Evolutionary conservation across 305 asterid species (phyloP), one percentile per base, ranked within the genome.

Genomic region (Fraxinus paxiana): DNA sequence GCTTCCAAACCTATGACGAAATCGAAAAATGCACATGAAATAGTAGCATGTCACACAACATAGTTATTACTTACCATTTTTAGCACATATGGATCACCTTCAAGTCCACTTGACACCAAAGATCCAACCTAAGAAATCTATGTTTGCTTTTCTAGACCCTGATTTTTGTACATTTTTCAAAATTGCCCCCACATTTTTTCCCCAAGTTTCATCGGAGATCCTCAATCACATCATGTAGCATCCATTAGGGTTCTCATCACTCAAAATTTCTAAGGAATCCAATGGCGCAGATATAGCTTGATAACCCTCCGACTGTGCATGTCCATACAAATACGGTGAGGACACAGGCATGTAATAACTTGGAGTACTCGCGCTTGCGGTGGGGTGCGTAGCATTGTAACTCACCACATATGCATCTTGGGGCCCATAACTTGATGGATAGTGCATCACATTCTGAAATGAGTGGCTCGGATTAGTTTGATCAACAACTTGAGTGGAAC

Each of bases 181-280:
- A n/a, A 43, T 17, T 1, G 7, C 5, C 30, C 30, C 30, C 30
- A 54, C 2, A 65, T 38, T 31, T 56, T 78, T 28, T 65, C 22
- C 46, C 12, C 48, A 77, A 10, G 35, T 69, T 28, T 69, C 12
- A 71, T 30, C 51, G 1, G 5, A 78, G 81, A 54, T 26, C 22
- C 48, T 51, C 46, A 20, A 81, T 90, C 92, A 93, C 92, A 94
- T 87, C 69, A 94, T 65, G 78, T 18, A 17, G 83, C 98, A 93
- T 73, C 89, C 93, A 86, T 92, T 89, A 4, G 98, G 96, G 79
- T 93, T 88, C 87, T 92, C 98, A 31, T 93, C 97, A 22, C 97
- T 92, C 89, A 93, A 74, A 74, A 91, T 76, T 85, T 87, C 94
- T 80, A 93, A 90, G 18, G 93, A 82, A 85, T 86, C 93, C 89